Evolutionary conservation across 2,329 filamentous ascomycete genomes (phyloP), one percentile per base, ranked within the genome.

Genomic region (Dothidotthia symphoricarpi): DNA sequence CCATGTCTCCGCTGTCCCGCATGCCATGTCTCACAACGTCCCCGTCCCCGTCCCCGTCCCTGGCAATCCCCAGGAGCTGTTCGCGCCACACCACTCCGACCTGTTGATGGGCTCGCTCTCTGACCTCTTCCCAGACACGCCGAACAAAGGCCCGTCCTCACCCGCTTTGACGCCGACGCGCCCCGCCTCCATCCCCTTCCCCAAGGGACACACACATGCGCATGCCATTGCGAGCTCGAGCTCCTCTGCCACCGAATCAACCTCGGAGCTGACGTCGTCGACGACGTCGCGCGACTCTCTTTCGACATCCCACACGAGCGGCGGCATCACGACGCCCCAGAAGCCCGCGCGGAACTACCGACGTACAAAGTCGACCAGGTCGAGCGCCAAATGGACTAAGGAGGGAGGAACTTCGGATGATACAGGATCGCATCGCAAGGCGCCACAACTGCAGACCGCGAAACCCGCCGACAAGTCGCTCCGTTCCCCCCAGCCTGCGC

Each of bases 321-420:
- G 43, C 45, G 45, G 44, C 30, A 40, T 49, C 22, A 55, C 43
- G 34, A 51, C 57, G 32, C 51, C 51, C 39, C 58, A 51, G 43
- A 63, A 58, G 47, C 55, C 52, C 35, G 37, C 51, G 41, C 57
- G 55, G 33, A 55, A 39, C 44, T 43, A 48, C 33, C 45, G 57
- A 41, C 57, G 56, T 43, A 48, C 47, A 42, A 62, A 62, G 50
- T 26, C 54, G 27, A 53, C 30, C 41, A 57, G 53, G 47, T 26
- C 44, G 14, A 47, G 36, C 16, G 31, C 43, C 51, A 39, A 40
- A 64, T 66, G 61, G 61, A 63, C 47, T 61, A 62, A 45, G 30
- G 45, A 44, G 32, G 43, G 44, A 28, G 50, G 36, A 13, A 59
- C 55, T 27, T 55, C 55, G 45, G 57, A 62, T 45, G 57, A 60